Evolutionary conservation across 2,329 filamentous ascomycete species (phyloP), one percentile per base, ranked within the genome.

Genomic region (Lanzia echinophila): DNA sequence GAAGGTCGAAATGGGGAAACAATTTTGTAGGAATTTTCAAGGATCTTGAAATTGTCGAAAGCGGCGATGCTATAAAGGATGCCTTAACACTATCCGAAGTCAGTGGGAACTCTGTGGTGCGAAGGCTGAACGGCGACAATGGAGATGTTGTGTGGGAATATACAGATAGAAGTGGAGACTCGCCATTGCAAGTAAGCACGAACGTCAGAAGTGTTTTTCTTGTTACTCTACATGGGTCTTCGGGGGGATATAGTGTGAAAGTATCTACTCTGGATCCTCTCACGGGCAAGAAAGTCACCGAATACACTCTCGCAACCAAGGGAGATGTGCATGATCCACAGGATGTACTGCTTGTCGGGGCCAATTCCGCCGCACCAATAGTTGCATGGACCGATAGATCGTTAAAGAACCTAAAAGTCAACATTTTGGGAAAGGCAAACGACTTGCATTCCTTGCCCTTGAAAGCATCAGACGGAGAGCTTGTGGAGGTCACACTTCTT

Each of bases 111-210:
- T 78, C 78, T 6, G 75, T 81, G 7, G 75, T 95, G 54, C 81
- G 85, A 66, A 81, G 88, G 56, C 72, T 97, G 59, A 82, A 88
- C 64, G 88, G 87, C 0, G 75, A 77, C 32, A 82, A 84, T 42
- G 92, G 94, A 24, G 76, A 77, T 38, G 78, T 87, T 1, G 81
- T 87, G 42, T 97, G 94, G 92, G 86, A 90, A 67, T 84, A 83
- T 66, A 79, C 77, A 60, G 86, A 90, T 64, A 73, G 72, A 53
- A 86, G 78, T 67, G 82, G 82, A 58, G 87, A 91, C 65, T 67
- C 81, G 31, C 87, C 89, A 3, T 82, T 92, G 58, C 88, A 94
- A 70, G 61, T 85, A 78, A 74, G 89, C 77, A 73, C 84, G 74
- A 73, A 91, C 76, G 67, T 81, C 69, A 64, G 85, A 74, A 71